Percentiles rank a stretch among this genome's conserved stretches.
These are phyloP conservation scores for Globisporangium spiculum DNA, from an alignment of 352 stramenopile genomes.

Conservation along the genomic window DNA sequence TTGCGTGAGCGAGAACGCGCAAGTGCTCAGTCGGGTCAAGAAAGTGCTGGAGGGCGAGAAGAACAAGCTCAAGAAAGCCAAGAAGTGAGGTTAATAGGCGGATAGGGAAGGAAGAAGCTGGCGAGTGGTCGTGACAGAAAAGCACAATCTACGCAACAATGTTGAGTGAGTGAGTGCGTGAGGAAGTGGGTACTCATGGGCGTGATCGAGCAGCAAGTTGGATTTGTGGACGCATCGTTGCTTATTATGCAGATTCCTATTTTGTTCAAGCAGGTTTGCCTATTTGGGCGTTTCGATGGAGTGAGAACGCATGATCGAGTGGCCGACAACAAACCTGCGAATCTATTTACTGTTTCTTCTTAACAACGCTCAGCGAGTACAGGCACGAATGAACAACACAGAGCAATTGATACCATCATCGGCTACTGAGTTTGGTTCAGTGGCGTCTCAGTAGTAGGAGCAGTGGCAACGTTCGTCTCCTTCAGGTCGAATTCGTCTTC, in stretches of 20 bases:
- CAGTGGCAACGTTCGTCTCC: conserved; percentile 7
- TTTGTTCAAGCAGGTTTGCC: background rate
- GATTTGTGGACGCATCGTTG: background rate
- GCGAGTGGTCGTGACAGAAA: background rate
- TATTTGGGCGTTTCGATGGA: background rate
- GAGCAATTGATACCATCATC: background rate
- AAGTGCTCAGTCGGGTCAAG: conserved; percentile 77
- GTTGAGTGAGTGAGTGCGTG: background rate
- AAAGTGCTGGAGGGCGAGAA: conserved; percentile 84
- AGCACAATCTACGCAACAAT: background rate
- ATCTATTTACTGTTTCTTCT: conserved; percentile 5
- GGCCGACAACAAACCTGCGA: background rate
- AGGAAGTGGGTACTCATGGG: background rate
- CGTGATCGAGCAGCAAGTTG: background rate
- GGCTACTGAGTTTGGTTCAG: conserved; percentile 1
- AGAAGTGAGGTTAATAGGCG: conserved; percentile 30
- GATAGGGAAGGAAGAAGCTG: conserved; percentile 9
- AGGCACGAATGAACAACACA: background rate
- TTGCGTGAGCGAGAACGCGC: conserved; percentile 69
- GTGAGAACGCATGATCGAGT: background rate
- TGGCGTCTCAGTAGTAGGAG: background rate
- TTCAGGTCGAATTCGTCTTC: conserved; percentile 23
- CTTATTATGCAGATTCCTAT: background rate
- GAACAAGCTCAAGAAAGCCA: conserved; percentile 66
- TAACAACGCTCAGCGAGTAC: background rate